These are phyloP conservation scores for Herpotrichia juniperi DNA, from an alignment of 2,329 filamentous ascomycete species.

Conservation along the genomic window DNA sequence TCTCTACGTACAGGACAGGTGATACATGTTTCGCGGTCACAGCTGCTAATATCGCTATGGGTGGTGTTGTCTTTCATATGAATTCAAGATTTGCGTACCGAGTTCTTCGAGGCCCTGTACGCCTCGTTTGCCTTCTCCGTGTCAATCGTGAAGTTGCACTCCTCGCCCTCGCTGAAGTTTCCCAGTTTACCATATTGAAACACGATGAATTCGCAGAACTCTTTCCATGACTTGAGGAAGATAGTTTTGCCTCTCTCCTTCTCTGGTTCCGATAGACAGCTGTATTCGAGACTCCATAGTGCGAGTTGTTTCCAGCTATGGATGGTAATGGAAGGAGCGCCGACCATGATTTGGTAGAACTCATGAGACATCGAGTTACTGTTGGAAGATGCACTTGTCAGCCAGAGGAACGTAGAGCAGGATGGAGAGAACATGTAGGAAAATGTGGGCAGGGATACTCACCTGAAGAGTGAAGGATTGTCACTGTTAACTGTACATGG, in stretches of 20 bases:
- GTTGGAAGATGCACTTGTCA: conserved; percentile 3
- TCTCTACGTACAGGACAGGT: background rate
- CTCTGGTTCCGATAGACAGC: conserved; percentile 48
- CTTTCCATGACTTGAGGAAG: conserved; percentile 64
- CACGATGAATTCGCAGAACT: conserved; percentile 63
- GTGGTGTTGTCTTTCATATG: background rate
- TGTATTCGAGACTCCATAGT: conserved; percentile 54
- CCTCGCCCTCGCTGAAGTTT: background rate
- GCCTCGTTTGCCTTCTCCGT: background rate
- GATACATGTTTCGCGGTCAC: background rate
- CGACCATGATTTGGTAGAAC: conserved; percentile 78
- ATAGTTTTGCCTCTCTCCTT: conserved; percentile 45
- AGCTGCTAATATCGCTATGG: background rate
- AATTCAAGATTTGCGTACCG: conserved; percentile 1
- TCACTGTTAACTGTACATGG: conserved; percentile 78
- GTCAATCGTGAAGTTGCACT: background rate
- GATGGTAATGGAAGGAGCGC: conserved; percentile 69
- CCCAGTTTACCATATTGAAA: conserved; percentile 30
- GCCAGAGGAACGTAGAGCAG: background rate
- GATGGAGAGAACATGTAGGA: conserved; percentile 1
- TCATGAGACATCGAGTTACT: conserved; percentile 76
- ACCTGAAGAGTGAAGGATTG: conserved; percentile 76
- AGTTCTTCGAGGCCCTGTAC: background rate
- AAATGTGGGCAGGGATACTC: conserved; percentile 3
- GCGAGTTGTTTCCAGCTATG: conserved; percentile 72